Evolutionary conservation across 225 moss, liverwort and hornwort genomes (phyloP), one percentile per base, ranked within the genome.

Genomic region (Pseudisothecium myosuroides): DNA sequence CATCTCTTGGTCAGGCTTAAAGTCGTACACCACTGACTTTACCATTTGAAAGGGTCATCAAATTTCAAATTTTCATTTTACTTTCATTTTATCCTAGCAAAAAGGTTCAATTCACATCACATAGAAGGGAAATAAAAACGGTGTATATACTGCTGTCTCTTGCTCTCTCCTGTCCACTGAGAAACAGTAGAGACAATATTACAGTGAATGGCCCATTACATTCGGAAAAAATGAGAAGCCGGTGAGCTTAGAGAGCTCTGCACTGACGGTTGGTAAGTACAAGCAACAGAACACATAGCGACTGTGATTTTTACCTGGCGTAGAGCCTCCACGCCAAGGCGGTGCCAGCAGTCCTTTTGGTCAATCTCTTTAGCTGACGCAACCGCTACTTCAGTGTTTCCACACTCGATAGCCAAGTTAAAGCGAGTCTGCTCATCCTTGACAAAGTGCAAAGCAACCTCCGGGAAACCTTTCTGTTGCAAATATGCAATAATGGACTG

Each of bases 291-390:
- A 64, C 21, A 45, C 34, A 73, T 68, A 49, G 65, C 20, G 32
- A 32, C 83, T 62, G 26, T 52, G 37, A 67, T 58, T 66, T 77
- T 39, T 90, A 93, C 93, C 92, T 98, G 98, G 59, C 97, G 96
- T 59, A 98, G 95, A 17, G 96, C 98, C 92, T 98, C 97, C 73
- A 97, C 97, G 69, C 98, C 97, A 61, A 98, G 95, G 77, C 97
- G 94, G 86, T 96, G 96, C 98, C 97, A 98, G 83, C 95, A 98
- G 85, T 98, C 97, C 83, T 97, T 98, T 93, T 95, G 95, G 80
- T 98, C 97, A n/a, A 98, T 98, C 87, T 98, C 98, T 92, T 98
- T 98, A 7, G 98, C 98, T 55, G 97, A 98, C 41, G 98, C 96
- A 66, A 97, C 97, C 31, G 97, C 98, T 76, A 98, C 96, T 90